phyloP scores from a whole-genome alignment of 2,329 filamentous ascomycete genomes.

The Colletotrichum sp. region DNA sequence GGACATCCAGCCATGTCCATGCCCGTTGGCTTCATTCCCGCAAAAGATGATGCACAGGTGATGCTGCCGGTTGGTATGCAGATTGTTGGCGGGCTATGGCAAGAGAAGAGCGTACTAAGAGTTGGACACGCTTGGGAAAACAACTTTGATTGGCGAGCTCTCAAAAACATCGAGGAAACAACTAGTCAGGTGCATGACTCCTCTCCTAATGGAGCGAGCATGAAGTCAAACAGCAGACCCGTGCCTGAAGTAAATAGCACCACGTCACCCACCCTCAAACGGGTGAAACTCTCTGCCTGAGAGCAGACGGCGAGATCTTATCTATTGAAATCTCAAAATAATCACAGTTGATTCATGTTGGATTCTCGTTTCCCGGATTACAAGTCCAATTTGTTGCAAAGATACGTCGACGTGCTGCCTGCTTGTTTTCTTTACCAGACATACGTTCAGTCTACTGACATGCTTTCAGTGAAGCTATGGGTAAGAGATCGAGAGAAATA shows the following conservation, averaged over 20 bases:
- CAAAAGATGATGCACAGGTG: conserved; percentile 40
- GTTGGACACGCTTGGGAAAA: conserved; percentile 48
- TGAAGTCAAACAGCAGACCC: neutral
- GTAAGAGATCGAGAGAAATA: neutral
- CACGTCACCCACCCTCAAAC: neutral
- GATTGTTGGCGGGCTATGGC: conserved; percentile 57
- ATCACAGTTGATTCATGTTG: neutral
- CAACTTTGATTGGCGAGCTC: conserved; percentile 46
- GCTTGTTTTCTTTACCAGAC: neutral
- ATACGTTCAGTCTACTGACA: neutral
- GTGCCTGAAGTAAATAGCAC: neutral
- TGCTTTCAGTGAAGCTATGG: neutral
- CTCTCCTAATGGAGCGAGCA: neutral
- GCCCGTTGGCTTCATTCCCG: conserved; percentile 51
- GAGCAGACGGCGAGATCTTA: neutral
- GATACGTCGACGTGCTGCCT: neutral
- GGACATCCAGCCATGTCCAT: conserved; percentile 61
- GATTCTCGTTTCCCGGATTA: neutral
- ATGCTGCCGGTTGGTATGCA: conserved; percentile 59
- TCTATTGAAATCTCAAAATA: neutral
- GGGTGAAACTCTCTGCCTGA: conserved; percentile 1
- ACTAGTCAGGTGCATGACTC: neutral
- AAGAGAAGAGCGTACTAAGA: conserved; percentile 50
- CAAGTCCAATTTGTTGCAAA: neutral
- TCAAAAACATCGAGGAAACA: neutral